Conservation (phyloP, 306 rosid genomes). For the Trifolium repens region DNA sequence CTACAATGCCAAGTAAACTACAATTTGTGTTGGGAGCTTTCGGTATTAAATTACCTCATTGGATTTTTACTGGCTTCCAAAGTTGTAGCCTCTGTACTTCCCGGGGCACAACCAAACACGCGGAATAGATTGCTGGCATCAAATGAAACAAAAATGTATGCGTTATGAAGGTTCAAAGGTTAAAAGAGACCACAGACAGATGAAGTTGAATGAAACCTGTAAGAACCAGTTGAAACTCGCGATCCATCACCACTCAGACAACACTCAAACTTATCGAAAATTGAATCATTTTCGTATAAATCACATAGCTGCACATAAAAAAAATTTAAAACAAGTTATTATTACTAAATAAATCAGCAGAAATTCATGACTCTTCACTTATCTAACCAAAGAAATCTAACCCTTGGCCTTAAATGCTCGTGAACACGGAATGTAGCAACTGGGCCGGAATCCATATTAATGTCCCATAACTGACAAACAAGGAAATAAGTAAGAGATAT, state of each 20-base stretch:
- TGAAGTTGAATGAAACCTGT: conserved; percentile 62
- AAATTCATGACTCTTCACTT: conserved; percentile 34
- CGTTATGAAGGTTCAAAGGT: conserved; percentile 24
- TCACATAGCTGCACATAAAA: conserved; percentile 84
- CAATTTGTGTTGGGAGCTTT: conserved; percentile 2
- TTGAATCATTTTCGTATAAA: conserved; percentile 94
- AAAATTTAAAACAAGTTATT: conserved; percentile 29
- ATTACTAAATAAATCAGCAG: conserved; percentile 20
- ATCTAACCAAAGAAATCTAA: conserved; percentile 49
- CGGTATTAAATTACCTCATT: conserved; percentile 64
- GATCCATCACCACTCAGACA: conserved; percentile 93
- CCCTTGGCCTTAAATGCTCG: conserved; percentile 96
- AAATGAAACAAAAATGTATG: conserved; percentile 37
- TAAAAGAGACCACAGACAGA: conserved; percentile 32
- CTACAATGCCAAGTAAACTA: conserved; percentile 2
- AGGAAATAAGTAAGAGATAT: conserved; percentile 20
- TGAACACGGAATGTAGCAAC: conserved; percentile 95
- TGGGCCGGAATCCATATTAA: conserved; percentile 98
- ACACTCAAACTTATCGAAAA: conserved; percentile 97
- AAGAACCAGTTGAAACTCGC: conserved; percentile 93
- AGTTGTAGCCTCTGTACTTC: conserved; percentile 79
- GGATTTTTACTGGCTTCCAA: conserved; percentile 99
- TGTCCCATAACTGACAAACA: conserved; percentile 93
- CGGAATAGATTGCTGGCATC: conserved; percentile 92
- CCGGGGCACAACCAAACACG: conserved; percentile 79